Conservation (phyloP, 2,329 filamentous ascomycete genomes). For the Beauveria australis region DNA sequence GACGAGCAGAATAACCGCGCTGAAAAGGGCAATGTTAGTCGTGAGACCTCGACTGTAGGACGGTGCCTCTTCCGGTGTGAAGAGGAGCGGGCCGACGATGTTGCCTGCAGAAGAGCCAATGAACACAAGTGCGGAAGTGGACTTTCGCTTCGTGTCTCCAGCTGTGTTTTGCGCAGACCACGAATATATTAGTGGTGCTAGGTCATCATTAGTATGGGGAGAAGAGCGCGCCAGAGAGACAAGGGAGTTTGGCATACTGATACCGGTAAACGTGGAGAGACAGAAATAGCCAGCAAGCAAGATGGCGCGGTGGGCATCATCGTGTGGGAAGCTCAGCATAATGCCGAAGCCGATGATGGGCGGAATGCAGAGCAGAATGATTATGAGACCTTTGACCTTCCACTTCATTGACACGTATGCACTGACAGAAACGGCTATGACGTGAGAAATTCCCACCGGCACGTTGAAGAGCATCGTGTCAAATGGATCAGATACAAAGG, state of each 20-base stretch:
- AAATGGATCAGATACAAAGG: constrained; percentile 49
- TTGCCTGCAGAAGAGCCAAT: constrained; percentile 59
- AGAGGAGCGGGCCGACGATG: constrained; percentile 57
- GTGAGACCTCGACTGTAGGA: constrained; percentile 42
- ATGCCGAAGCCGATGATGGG: constrained; percentile 50
- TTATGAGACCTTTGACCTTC: constrained; percentile 49
- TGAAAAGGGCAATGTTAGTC: constrained; percentile 54
- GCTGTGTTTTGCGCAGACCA: constrained; percentile 57
- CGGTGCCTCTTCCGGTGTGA: constrained; percentile 42
- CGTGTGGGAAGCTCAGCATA: constrained; percentile 41
- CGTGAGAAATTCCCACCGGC: constrained; percentile 50
- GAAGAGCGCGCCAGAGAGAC: constrained; percentile 41
- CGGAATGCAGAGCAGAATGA: constrained; percentile 46
- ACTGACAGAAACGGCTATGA: constrained; percentile 49
- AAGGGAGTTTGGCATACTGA: constrained; percentile 26
- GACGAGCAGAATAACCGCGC: constrained; percentile 47
- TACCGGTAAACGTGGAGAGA: constrained; percentile 46
- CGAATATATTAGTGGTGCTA: constrained; percentile 49
- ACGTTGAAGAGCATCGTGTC: constrained; percentile 54
- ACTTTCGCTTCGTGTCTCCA: constrained; percentile 63
- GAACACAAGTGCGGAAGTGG: constrained; percentile 56
- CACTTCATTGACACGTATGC: constrained; percentile 46
- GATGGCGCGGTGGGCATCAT: constrained; percentile 34
- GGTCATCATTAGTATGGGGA: constrained; percentile 22
- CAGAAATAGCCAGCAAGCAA: constrained; percentile 50